Evolutionary conservation across 202 grass and related monocot genomes (phyloP).

Genomic region (Carex sylvatica): DNA sequence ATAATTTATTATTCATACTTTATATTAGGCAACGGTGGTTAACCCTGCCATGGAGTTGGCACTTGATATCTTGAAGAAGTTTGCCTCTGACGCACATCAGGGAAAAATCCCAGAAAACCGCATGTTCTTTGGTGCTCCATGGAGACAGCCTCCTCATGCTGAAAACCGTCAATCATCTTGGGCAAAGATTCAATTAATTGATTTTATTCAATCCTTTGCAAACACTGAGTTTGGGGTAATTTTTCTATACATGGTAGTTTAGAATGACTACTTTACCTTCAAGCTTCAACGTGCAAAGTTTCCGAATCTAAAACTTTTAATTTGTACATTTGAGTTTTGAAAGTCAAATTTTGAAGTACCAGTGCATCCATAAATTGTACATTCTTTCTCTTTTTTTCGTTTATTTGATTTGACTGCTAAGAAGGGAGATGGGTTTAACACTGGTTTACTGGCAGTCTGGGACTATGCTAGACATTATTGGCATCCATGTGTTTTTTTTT

Average conservation of each 20-base stretch:
- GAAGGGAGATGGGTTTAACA: no score
- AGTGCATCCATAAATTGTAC: not conserved
- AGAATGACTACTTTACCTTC: not conserved
- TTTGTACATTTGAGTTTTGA: not conserved
- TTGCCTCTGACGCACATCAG: slow-evolving; percentile 61
- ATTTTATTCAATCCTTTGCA: slow-evolving; percentile 85
- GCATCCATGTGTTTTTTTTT: no score
- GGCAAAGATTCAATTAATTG: slow-evolving; percentile 95
- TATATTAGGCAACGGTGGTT: slow-evolving; percentile 63
- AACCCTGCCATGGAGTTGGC: slow-evolving; percentile 92
- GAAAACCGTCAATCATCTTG: slow-evolving; percentile 49
- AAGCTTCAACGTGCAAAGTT: not conserved
- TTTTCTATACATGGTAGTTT: slow-evolving; percentile 25
- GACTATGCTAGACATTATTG: no score
- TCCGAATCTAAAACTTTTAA: not conserved
- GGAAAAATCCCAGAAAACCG: slow-evolving; percentile 64
- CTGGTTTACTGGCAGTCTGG: no score
- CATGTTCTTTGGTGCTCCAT: slow-evolving; percentile 77
- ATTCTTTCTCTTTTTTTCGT: no score
- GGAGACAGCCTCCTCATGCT: slow-evolving; percentile 67
- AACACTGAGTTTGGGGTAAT: slow-evolving; percentile 92
- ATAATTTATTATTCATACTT: slow-evolving; percentile 6
- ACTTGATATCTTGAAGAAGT: slow-evolving; percentile 65
- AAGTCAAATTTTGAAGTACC: not conserved
- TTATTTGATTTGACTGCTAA: no score